Evolutionary conservation across 192 early-diverging fungal species (phyloP), one percentile per base, ranked within the genome.

Genomic region (Phlyctochytrium planicorne): DNA sequence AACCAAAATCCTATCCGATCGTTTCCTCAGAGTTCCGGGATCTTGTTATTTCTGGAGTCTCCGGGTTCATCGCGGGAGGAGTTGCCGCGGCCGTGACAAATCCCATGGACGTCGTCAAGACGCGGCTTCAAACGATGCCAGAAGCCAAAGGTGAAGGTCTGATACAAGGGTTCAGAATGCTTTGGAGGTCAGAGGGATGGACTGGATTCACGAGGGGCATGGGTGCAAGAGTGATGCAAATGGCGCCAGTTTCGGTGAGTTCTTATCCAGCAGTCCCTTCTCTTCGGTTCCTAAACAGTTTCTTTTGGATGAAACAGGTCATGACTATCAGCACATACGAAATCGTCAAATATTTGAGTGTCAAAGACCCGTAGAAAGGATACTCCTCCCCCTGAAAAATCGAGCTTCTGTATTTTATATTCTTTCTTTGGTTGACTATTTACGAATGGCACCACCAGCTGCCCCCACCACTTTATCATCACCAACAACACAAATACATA

Each of bases 31-130:
- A n/a, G n/a, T n/a, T n/a, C n/a, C n/a, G 40, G 40, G 40, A 47
- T 47, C 40, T 47, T 47, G 40, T 6, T 14, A 47, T 47, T 20
- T 47, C 40, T 20, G 40, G 10, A 14, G 40, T 47, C 10, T 47
- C 20, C 17, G 60, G 65, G 20, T 34, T 69, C n/a, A 16, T n/a
- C n/a, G 67, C 29, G 14, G 67, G 64, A 60, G 3, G 32, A 69
- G 30, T 69, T 10, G 0, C 16, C 20, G 67, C 60, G 24, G 24
- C 32, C 40, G 35, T 68, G 29, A 68, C 67, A 20, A 34, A 61
- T 30, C 67, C 59, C 14, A 24, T 68, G 66, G 70, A 71, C 37
- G 70, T 71, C 1, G 59, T 71, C 25, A 69, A 69, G 33, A 71
- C 70, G 30, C 27, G 70, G 1, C 20, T 71, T 0, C 70, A 71